Evolutionary conservation across 768 basidiomycete genomes (phyloP).

Genomic region (Phanerochaete carnosa): DNA sequence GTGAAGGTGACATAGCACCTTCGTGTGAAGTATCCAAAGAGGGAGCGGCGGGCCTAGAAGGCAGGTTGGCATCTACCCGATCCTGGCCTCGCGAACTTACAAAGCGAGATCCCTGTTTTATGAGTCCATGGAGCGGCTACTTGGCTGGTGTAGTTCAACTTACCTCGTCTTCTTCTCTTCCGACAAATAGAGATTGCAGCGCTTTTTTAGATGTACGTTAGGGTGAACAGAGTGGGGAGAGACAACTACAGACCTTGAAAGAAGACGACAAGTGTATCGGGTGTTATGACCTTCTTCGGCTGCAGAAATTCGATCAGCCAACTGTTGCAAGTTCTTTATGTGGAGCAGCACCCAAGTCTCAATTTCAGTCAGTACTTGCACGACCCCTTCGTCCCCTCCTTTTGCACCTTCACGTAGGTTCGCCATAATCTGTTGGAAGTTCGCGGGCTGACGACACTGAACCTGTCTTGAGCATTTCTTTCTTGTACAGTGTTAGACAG

Average conservation of each 20-base stretch:
- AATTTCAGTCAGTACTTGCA: conserved; percentile 7
- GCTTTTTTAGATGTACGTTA: not conserved
- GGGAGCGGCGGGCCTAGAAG: conserved; percentile 62
- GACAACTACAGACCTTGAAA: conserved; percentile 12
- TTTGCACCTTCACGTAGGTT: conserved; percentile 10
- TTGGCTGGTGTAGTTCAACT: conserved; percentile 18
- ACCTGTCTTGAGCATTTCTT: conserved; percentile 1
- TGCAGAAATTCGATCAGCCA: not conserved
- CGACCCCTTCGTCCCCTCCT: not conserved
- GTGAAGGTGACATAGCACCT: conserved; percentile 71
- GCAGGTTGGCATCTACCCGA: not conserved
- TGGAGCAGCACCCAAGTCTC: conserved; percentile 9
- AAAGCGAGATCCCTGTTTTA: conserved; percentile 6
- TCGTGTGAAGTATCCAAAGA: conserved; percentile 80
- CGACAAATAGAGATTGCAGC: conserved; percentile 43
- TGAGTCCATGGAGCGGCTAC: conserved; percentile 10
- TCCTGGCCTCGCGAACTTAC: not conserved
- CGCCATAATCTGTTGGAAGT: conserved; percentile 32
- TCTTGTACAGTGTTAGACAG: not conserved
- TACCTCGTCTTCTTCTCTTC: conserved; percentile 57
- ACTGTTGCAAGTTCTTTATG: not conserved
- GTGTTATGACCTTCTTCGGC: not conserved
- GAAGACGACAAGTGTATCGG: conserved; percentile 17
- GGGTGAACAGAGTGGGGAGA: no score
- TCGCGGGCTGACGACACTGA: conserved; percentile 63